Evolutionary conservation across 2,329 filamentous ascomycete species (phyloP), one percentile per base, ranked within the genome.

Genomic region (Plectosphaerella sp.): DNA sequence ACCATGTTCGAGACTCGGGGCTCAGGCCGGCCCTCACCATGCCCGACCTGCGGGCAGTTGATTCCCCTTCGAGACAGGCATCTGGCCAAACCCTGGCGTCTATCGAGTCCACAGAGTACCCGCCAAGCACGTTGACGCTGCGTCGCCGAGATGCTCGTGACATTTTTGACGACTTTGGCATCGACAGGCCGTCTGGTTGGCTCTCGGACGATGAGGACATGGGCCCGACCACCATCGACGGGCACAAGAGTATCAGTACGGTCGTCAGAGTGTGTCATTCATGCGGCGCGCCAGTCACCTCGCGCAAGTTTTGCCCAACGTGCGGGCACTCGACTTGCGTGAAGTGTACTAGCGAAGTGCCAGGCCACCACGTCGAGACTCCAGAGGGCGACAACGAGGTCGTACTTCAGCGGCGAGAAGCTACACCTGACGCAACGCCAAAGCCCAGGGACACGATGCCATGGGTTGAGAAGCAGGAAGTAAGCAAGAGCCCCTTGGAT

Each of bases 271-370:
- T 74, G 24, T 83, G 79, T 54, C 79, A 82, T 57, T 63, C 76
- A 10, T 83, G 79, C 57, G 72, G 72, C 12, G 68, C 70, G 45
- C 66, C 64, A 41, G 68, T 74, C 37, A 65, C 60, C 45, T 64
- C 67, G 12, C 64, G 67, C 28, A 64, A 64, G 9, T 67, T 68
- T 45, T 83, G 78, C 57, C 60, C 66, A 28, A 70, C 69, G 42
- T 83, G 79, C 57, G 76, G 75, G 1, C 80, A 83, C 59, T 69
- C 67, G 10, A 70, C 78, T 15, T 83, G 79, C 57, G 55, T 64
- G 33, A 73, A 73, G 51, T 82, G 79, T 56, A 65, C 62, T 9
- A 69, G 66, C 43, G 68, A 74, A 48, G 52, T 69, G 10, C 59
- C 63, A 3, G 41, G 41, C 7, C 15, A 18, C 16, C 5, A 18